Conservation (phyloP, 164 flowering plant genomes). For the Saururus chinensis region DNA sequence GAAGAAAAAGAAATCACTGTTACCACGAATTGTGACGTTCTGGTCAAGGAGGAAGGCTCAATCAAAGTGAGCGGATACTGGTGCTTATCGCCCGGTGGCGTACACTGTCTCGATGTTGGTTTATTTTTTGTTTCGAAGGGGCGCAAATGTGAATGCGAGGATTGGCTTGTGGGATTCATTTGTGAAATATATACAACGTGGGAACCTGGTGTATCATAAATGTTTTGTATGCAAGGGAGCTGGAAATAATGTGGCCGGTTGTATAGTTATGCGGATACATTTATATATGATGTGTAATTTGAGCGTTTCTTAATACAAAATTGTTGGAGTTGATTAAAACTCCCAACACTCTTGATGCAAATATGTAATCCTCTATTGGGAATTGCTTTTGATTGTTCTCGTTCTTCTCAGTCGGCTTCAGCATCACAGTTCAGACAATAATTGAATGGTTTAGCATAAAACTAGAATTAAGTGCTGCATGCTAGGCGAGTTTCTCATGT, state of each 20-base stretch:
- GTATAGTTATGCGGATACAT: not conserved
- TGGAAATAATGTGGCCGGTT: not conserved
- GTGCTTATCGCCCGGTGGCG: too few species aligned
- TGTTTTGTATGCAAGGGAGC: not conserved
- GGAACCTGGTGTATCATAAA: not conserved
- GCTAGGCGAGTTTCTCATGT: too few species aligned
- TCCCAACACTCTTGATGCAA: too few species aligned
- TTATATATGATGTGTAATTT: not conserved
- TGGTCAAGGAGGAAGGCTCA: conserved; percentile 4
- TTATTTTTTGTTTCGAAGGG: not conserved
- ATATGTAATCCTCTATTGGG: too few species aligned
- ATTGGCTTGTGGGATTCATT: not conserved
- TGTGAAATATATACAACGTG: not conserved
- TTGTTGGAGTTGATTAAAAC: not conserved
- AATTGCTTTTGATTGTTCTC: too few species aligned
- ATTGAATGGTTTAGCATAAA: too few species aligned
- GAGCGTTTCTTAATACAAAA: not conserved
- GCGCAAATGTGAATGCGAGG: not conserved
- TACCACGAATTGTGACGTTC: conserved; percentile 10
- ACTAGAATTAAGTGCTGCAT: too few species aligned
- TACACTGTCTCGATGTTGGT: not conserved
- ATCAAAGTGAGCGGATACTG: conserved; percentile 1
- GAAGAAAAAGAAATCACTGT: conserved; percentile 50
- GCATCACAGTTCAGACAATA: too few species aligned
- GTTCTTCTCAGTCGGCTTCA: too few species aligned